phyloP scores from a whole-genome alignment of 2,329 filamentous ascomycete genomes.

The Hyphodiscus sp. region DNA sequence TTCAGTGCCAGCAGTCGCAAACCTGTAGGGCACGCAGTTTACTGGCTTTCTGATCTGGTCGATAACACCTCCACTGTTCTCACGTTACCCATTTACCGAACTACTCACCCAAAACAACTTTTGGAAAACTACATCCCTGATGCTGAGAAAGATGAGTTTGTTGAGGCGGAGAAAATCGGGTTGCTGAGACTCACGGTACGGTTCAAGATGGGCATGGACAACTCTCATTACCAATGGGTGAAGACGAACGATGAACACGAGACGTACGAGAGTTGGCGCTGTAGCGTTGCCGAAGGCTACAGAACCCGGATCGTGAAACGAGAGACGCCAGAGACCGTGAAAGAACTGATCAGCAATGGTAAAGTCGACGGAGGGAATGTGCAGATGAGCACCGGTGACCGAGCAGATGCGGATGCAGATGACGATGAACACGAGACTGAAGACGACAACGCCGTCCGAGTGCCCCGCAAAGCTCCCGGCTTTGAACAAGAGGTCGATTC shows the following conservation, averaged over 20 bases:
- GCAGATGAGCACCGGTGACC: not conserved
- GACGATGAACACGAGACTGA: not conserved
- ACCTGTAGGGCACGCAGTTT: conserved; percentile 5
- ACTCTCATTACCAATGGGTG: conserved; percentile 14
- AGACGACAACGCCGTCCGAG: conserved; percentile 6
- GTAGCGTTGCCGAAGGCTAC: conserved; percentile 15
- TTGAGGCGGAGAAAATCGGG: not conserved
- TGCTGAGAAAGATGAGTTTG: too few relatives aligned
- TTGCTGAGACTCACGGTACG: conserved; percentile 11
- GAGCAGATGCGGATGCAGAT: too few relatives aligned
- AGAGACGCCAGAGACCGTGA: conserved; percentile 9
- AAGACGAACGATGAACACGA: conserved; percentile 15
- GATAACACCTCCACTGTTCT: conserved; percentile 13
- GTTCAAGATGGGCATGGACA: conserved; percentile 19
- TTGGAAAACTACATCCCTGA: too few relatives aligned
- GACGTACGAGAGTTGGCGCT: conserved; percentile 13
- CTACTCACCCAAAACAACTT: conserved; percentile 8
- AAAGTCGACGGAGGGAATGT: conserved; percentile 3
- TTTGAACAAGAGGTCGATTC: conserved; percentile 14
- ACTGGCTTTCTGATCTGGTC: conserved; percentile 15
- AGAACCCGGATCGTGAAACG: conserved; percentile 14
- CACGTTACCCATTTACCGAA: conserved; percentile 10
- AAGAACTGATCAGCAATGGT: conserved; percentile 6
- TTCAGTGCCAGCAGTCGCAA: conserved; percentile 49
- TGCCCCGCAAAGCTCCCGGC: conserved; percentile 11